Evolutionary conservation across 495 filamentous ascomycete species (phyloP), one percentile per base, ranked within the genome.

Genomic region (Echria macrotheca): DNA sequence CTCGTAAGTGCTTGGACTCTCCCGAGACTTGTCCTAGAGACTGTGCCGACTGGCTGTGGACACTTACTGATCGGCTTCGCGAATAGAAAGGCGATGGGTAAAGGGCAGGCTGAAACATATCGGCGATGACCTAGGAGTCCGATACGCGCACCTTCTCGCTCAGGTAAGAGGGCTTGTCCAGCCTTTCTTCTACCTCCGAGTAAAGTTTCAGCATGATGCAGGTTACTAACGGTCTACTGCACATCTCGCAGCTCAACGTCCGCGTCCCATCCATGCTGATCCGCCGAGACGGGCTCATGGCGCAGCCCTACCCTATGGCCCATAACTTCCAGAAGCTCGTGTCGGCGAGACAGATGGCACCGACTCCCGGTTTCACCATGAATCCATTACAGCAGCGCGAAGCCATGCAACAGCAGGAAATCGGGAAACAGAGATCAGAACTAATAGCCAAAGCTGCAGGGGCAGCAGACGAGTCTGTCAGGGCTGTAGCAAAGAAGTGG

Each of bases 181-280:
- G 23, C 35, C 0, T 29, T 19, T 10, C 19, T 17, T 36, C 28
- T 18, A 2, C 1, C 12, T 36, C 29, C 15, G 3, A 4, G 3
- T 5, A 3, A 10, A 46, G 11, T 18, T 9, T 2, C 17, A 4
- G 25, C n/a, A 17, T 22, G 17, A 8, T 41, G 33, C 4, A 4
- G 11, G 14, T 23, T 25, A 11, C 14, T 31, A n/a, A 31, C 24
- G 8, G 1, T n/a, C n/a, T n/a, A 18, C 11, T 29, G 26, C 10
- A 14, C 37, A 14, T 22, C 28, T 12, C 9, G 22, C 47, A 67
- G 70, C 61, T 75, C 31, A 60, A 73, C 50, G 55, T 78, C 31
- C 70, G 75, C 38, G 60, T 76, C 42, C 76, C 76, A 5, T 74
- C 69, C 0, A 76, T 78, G 75, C 64, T 76, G 51, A 76, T 79